These are phyloP conservation scores for Arachnopeziza araneosa DNA, from an alignment of 2,329 filamentous ascomycete genomes.

Conservation along the genomic window DNA sequence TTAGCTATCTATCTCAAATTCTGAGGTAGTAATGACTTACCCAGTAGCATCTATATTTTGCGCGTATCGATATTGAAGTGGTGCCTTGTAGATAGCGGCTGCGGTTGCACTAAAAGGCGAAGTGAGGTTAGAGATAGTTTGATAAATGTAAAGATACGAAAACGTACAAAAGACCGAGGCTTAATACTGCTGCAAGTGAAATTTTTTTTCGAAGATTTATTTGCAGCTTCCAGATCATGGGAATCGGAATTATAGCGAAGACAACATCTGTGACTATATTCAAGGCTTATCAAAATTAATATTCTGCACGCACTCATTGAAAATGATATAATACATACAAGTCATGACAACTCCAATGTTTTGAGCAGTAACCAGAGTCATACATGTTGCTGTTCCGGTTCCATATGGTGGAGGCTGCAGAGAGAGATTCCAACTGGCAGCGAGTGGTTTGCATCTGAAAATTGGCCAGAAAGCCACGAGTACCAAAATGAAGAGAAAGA, in stretches of 20 bases:
- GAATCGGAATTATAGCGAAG: slow-evolving; percentile 37
- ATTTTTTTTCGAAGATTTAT: slow-evolving; percentile 36
- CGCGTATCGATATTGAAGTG: slow-evolving; percentile 34
- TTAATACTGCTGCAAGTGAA: slow-evolving; percentile 24
- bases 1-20: neutral
- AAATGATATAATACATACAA: neutral
- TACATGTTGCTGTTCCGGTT: neutral
- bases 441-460: neutral
- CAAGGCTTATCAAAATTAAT: neutral
- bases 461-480: neutral
- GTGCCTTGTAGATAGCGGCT: slow-evolving; percentile 36
- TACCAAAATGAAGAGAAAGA: neutral
- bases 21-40: neutral
- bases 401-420: neutral
- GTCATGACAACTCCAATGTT: neutral
- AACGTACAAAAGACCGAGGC: slow-evolving; percentile 7
- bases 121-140: neutral
- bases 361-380: neutral
- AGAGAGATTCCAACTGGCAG: neutral
- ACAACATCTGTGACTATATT: slow-evolving; percentile 8
- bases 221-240: slow-evolving; percentile 36
- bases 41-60: slow-evolving; percentile 32
- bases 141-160: neutral
- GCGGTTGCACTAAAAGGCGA: neutral
- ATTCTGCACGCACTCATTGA: neutral